Evolutionary conservation across 257 asterid genomes (phyloP), one percentile per base, ranked within the genome.

Genomic region (Nicotiana attenuata): DNA sequence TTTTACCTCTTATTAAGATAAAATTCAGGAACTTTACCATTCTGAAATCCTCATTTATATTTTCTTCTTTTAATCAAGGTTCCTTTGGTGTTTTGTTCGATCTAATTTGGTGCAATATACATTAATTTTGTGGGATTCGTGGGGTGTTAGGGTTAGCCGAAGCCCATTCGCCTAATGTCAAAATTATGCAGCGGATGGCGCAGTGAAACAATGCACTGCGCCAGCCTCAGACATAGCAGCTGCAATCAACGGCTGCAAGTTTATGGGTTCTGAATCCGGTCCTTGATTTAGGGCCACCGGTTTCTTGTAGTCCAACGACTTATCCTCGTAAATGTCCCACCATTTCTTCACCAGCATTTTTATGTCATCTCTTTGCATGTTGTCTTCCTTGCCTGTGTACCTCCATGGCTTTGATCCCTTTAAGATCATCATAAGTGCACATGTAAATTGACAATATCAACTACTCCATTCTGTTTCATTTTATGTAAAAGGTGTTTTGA

Each of bases 181-280:
- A 22, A 56, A 59, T 80, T 65, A 87, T 19, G 89, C 91, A 3
- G 92, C 92, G 11, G 92, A 88, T 11, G 91, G 91, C 20, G 91
- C 89, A 0, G 91, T 80, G 2, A 88, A 85, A 13, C 78, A 85
- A 57, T 81, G 85, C 63, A 71, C 67, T 3, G 87, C 86, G 52
- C 81, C 77, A 13, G 83, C 83, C 84, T 71, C 84, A 10, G 76
- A 65, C 83, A 85, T 64, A 9, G 85, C 91, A 2, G 88, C 89
- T 7, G 85, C 89, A 2, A 90, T 82, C 86, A 89, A 83, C 4
- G 91, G 90, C 86, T 82, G 86, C 87, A 85, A 63, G 2, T 50
- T 82, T 35, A 83, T 85, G 8, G 80, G 20, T 63, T 81, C 84
- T 7, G 57, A 29, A n/a, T 19, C 56, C 11, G 67, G 59, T 22